Conservation (phyloP, 2,329 filamentous ascomycete genomes). For the Clathrospora elynae region DNA sequence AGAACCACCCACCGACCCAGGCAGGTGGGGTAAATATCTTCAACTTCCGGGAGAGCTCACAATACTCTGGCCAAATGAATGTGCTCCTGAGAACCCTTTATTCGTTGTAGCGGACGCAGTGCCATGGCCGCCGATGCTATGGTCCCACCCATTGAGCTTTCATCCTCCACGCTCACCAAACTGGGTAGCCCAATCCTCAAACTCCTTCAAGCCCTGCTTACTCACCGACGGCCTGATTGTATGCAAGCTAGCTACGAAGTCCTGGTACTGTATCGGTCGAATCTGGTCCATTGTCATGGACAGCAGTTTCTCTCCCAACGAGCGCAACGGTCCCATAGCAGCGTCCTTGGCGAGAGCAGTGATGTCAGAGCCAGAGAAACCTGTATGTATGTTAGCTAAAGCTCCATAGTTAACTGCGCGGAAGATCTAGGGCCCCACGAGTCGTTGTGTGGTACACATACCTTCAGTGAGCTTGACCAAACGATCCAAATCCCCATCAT, state of each 20-base stretch:
- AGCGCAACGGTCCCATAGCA: slow-evolving; percentile 92
- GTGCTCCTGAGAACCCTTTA: not conserved
- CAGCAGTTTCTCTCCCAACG: slow-evolving; percentile 84
- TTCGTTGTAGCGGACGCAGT: not conserved
- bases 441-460: slow-evolving; percentile 50
- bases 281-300: slow-evolving; percentile 96
- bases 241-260: slow-evolving; percentile 81
- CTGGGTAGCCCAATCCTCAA: slow-evolving; percentile 91
- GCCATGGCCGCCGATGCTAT: not conserved
- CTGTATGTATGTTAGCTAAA: slow-evolving; percentile 54
- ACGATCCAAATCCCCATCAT: slow-evolving; percentile 70
- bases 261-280: slow-evolving; percentile 77
- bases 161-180: slow-evolving; percentile 90
- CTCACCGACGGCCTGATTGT: slow-evolving; percentile 92
- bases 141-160: slow-evolving; percentile 1
- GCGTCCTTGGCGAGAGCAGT: slow-evolving; percentile 96
- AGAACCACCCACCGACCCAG: slow-evolving; percentile 11
- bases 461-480: slow-evolving; percentile 85
- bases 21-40: slow-evolving; percentile 10
- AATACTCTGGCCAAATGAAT: not conserved
- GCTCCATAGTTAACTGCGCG: not conserved
- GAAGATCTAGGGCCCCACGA: not conserved
- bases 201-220: slow-evolving; percentile 80
- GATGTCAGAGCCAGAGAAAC: slow-evolving; percentile 97
- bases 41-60: not conserved